phyloP scores from a whole-genome alignment of 768 basidiomycete genomes.

The Cyclocybe cylindracea region DNA sequence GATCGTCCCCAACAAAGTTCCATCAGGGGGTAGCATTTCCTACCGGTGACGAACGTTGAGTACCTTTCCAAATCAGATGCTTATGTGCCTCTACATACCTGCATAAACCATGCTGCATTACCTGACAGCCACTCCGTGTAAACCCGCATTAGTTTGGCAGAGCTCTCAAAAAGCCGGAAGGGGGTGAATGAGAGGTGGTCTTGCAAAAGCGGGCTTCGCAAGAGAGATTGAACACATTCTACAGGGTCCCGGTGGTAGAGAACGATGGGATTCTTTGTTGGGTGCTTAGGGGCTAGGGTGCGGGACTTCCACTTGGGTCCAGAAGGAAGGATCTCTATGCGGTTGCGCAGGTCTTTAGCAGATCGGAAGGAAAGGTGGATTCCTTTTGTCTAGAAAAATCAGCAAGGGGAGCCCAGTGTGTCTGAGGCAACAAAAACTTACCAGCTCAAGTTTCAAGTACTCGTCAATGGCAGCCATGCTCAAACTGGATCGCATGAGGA shows the following conservation, averaged over 20 bases:
- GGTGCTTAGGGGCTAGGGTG: too few species aligned
- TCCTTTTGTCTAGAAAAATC: too few species aligned
- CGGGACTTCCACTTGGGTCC: too few species aligned
- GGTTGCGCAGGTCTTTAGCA: too few species aligned
- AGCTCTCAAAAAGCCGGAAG: conserved; percentile 5
- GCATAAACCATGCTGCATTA: conserved; percentile 12
- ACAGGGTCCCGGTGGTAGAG: too few species aligned
- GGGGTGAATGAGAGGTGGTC: conserved; percentile 5
- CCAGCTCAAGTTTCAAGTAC: conserved; percentile 25
- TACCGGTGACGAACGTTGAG: not conserved
- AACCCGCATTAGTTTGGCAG: conserved; percentile 6
- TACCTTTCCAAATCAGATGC: not conserved
- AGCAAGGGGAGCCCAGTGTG: too few species aligned
- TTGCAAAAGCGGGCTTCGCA: too few species aligned
- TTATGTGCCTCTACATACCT: conserved; percentile 10
- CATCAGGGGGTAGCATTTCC: conserved; percentile 17
- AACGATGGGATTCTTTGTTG: too few species aligned
- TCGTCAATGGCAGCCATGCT: conserved; percentile 28
- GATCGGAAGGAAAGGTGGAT: too few species aligned
- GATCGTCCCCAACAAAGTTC: conserved; percentile 26
- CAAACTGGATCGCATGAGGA: conserved; percentile 23
- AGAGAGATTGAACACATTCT: too few species aligned
- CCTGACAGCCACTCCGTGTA: conserved; percentile 15
- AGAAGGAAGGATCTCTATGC: too few species aligned
- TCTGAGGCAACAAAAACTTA: conserved; percentile 12